These are phyloP conservation scores for Breynia disticha DNA, from an alignment of 441 rosid species.

Conservation along the genomic window DNA sequence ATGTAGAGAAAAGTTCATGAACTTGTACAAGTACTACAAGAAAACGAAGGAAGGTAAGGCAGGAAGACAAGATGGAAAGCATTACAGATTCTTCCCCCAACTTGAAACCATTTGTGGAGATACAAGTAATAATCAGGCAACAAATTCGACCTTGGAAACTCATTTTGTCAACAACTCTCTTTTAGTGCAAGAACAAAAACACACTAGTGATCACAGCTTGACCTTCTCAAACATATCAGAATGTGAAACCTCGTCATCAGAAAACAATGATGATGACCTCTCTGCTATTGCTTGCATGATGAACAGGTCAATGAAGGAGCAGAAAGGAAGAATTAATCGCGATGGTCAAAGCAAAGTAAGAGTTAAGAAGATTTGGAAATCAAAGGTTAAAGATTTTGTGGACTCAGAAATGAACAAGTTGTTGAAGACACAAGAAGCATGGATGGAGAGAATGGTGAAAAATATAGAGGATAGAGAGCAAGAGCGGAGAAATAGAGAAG, in stretches of 20 bases:
- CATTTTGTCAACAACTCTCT: conserved; percentile 16
- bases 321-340: conserved; percentile 10
- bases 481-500: conserved; percentile 33
- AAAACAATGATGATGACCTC: conserved; percentile 28
- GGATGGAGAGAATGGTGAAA: conserved; percentile 54
- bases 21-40: conserved; percentile 58
- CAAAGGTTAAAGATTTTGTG: conserved; percentile 38
- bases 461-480: conserved; percentile 42
- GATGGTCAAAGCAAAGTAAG: conserved; percentile 16
- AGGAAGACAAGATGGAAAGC: conserved; percentile 57
- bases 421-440: conserved; percentile 39
- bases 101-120: conserved; percentile 59
- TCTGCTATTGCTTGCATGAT: conserved; percentile 36
- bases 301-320: conserved; percentile 21
- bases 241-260: conserved; percentile 38
- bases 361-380: conserved; percentile 27
- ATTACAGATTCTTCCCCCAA: conserved; percentile 59
- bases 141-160: conserved; percentile 20
- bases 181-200: conserved; percentile 16
- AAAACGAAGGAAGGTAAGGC: conserved; percentile 60
- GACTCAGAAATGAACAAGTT: conserved; percentile 34
- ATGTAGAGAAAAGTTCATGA: conserved; percentile 57
- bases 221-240: conserved; percentile 41
- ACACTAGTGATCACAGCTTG: conserved; percentile 24
- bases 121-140: conserved; percentile 9